These are phyloP conservation scores for Fomitopsis serialis DNA, from an alignment of 768 basidiomycete species.

Conservation along the genomic window DNA sequence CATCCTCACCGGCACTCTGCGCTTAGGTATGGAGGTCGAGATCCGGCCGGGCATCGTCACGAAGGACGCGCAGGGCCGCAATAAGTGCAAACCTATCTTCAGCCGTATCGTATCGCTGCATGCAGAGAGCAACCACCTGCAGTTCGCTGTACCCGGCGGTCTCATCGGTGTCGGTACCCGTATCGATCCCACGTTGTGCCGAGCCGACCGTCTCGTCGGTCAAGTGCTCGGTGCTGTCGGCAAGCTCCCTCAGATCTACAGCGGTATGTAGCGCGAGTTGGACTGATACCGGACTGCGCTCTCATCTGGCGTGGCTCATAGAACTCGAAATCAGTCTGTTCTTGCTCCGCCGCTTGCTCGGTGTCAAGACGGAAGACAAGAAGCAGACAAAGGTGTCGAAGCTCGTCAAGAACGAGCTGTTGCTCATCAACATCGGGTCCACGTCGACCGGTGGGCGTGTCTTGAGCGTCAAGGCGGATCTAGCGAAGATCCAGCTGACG, in stretches of 20 bases:
- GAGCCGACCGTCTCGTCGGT: slow-evolving; percentile 94
- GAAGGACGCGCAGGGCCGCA: slow-evolving; percentile 86
- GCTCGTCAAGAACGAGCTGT: slow-evolving; percentile 83
- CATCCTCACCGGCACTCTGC: slow-evolving; percentile 88
- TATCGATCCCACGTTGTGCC: slow-evolving; percentile 93
- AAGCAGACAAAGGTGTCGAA: slow-evolving; percentile 96
- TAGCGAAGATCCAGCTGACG: slow-evolving; percentile 91
- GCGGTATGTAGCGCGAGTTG: slow-evolving; percentile 40
- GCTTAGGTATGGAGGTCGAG: slow-evolving; percentile 90
- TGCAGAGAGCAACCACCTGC: slow-evolving; percentile 90
- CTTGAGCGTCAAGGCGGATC: slow-evolving; percentile 87
- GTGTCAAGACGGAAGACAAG: slow-evolving; percentile 98
- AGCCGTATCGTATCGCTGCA: slow-evolving; percentile 86
- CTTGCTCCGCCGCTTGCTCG: slow-evolving; percentile 91
- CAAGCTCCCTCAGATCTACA: slow-evolving; percentile 89
- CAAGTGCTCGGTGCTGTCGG: slow-evolving; percentile 95
- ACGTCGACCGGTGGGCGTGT: slow-evolving; percentile 97
- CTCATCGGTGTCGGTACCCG: slow-evolving; percentile 97
- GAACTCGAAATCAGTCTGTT: slow-evolving; percentile 92
- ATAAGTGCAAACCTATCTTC: slow-evolving; percentile 91
- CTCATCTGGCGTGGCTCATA: slow-evolving; percentile 22
- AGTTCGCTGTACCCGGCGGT: slow-evolving; percentile 96
- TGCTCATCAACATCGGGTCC: slow-evolving; percentile 97
- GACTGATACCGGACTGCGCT: neutral
- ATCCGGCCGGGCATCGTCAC: slow-evolving; percentile 97